A percentile compares a stretch with the other conserved stretches of the same genome.
Conservation (phyloP, 164 flowering plant genomes). For the Dillenia suffruticosa region DNA sequence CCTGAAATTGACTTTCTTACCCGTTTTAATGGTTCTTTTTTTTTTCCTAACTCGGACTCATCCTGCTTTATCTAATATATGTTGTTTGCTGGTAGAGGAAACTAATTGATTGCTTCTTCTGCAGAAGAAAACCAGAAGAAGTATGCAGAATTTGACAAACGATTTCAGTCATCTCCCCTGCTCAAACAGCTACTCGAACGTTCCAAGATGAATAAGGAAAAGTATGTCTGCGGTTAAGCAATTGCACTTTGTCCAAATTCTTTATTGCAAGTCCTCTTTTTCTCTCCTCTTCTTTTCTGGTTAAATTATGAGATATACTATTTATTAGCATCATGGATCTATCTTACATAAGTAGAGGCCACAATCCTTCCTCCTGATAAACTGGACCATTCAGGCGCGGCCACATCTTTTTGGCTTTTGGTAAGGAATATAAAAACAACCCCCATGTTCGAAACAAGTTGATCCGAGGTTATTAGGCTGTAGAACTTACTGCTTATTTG, state of each 20-base stretch:
- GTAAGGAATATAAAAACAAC: too few species aligned
- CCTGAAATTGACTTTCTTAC: conserved; percentile 67
- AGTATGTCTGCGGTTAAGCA: conserved; percentile 28
- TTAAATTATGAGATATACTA: too few species aligned
- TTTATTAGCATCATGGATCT: too few species aligned
- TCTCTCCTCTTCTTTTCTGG: neutral
- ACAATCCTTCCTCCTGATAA: too few species aligned
- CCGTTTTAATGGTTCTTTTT: conserved; percentile 49
- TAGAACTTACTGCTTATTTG: too few species aligned
- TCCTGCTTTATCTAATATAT: neutral
- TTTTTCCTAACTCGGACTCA: neutral
- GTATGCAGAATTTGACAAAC: conserved; percentile 64
- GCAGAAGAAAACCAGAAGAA: conserved; percentile 87
- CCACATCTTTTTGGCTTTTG: too few species aligned
- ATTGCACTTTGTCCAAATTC: too few species aligned
- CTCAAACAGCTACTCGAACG: conserved; percentile 59
- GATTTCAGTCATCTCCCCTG: conserved; percentile 67
- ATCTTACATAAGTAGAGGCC: too few species aligned
- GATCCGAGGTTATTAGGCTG: too few species aligned
- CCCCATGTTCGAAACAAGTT: too few species aligned
- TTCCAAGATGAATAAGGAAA: conserved; percentile 67
- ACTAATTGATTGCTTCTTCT: neutral
- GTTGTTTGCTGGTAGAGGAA: too few species aligned
- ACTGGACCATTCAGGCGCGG: too few species aligned
- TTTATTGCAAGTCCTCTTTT: neutral